Base-by-base conservation (phyloP, 495 filamentous ascomycete species). In the Hyaloscypha hepaticicola region DNA sequence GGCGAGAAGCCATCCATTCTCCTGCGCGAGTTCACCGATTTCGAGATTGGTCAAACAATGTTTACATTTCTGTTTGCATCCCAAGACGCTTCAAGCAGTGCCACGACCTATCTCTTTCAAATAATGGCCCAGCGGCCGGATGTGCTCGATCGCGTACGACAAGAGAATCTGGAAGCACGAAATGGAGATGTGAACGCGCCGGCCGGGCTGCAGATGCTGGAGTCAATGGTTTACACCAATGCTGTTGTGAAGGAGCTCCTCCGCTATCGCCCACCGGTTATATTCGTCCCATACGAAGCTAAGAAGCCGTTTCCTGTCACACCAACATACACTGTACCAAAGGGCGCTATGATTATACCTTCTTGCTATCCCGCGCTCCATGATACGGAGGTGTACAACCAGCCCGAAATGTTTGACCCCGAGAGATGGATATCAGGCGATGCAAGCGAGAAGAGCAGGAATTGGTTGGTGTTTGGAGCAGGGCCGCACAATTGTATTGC, bases 51-150 rank as follows among this genome's bases (percentile, higher is more conserved):
- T 58, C 91, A 95, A 82, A 98, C 96, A 12, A 70, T 99, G 68
- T 96, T 98, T 80, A 97, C 95, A 56, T 97, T 99, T 84, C 82
- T 99, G 56, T 99, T 99, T 79, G 95, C 96, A 56, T 96, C 92
- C 26, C 95, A 99, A 79, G 95, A 99, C 75, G 95, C 95, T 53
- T 96, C 95, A 59, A 94, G 90, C 76, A 93, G 90, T 64, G 95
- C 96, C 59, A 85, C 84, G 66, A 97, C 92, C 50, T 98, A 95
- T 91, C 78, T 98, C 66, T 96, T 97, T 85, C 95, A 99, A 77
- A 82, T 92, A 70, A 87, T 94, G 81, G 96, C 96, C 50, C 91
- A 99, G 73, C 88, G 93, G 67, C 94, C 95, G 19, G 96, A 99
- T 55, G 79, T 96, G 52, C 80, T 98, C 57, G 92, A 92, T 71